These are phyloP conservation scores for Curvularia verruculosa DNA, from an alignment of 2,329 filamentous ascomycete genomes.

Conservation along the genomic window DNA sequence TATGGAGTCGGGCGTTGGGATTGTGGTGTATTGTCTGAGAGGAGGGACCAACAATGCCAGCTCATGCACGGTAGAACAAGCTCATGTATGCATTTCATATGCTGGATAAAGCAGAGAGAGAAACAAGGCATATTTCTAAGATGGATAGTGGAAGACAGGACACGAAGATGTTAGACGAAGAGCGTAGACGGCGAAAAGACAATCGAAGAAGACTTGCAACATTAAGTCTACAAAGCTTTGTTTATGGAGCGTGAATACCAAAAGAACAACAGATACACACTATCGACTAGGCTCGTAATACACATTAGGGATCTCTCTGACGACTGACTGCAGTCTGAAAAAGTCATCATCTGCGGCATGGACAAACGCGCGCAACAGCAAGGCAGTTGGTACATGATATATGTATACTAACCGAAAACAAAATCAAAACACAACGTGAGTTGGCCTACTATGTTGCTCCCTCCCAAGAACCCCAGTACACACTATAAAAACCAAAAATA, in stretches of 20 bases:
- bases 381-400: conserved; percentile 5
- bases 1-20: too few species aligned
- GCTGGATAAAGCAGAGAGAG: too few species aligned
- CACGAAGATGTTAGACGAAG: too few species aligned
- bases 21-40: too few species aligned
- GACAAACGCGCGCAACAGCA: not conserved
- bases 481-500: not conserved
- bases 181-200: not conserved
- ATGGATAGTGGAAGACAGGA: not conserved
- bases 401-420: conserved; percentile 6
- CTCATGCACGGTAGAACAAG: too few species aligned
- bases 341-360: not conserved
- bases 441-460: not conserved
- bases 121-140: not conserved
- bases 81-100: too few species aligned
- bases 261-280: not conserved
- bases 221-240: not conserved
- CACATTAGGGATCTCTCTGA: conserved; percentile 3
- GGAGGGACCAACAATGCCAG: too few species aligned
- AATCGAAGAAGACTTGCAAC: not conserved
- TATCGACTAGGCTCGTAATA: conserved; percentile 1
- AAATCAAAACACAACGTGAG: conserved; percentile 1
- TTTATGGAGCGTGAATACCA: not conserved
- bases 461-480: not conserved
- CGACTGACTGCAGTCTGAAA: not conserved